Conservation (phyloP, 164 flowering plant genomes). For the Paratinospora sagittata region DNA sequence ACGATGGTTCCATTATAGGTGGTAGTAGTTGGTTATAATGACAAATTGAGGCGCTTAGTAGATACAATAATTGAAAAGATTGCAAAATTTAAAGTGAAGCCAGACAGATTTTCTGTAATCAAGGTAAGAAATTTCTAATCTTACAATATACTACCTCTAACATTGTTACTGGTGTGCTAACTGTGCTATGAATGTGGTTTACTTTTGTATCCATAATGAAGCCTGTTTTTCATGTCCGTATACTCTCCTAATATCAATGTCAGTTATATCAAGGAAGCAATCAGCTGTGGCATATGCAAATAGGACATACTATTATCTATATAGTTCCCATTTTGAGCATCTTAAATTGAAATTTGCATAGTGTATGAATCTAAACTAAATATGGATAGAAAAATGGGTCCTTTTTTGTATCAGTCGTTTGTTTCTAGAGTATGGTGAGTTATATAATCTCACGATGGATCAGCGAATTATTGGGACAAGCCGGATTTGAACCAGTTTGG, state of each 20-base stretch:
- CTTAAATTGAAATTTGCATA: no score
- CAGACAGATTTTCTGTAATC: slow-evolving; percentile 80
- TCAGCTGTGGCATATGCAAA: no score
- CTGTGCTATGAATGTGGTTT: not conserved
- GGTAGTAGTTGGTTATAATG: slow-evolving; percentile 73
- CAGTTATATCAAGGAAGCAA: not conserved
- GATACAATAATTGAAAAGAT: slow-evolving; percentile 64
- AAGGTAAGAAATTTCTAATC: slow-evolving; percentile 36
- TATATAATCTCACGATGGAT: no score
- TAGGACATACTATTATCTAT: no score
- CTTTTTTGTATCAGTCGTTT: no score
- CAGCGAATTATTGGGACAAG: no score
- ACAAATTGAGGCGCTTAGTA: slow-evolving; percentile 74
- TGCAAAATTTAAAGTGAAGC: slow-evolving; percentile 68
- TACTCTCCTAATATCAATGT: not conserved
- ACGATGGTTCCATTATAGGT: slow-evolving; percentile 32
- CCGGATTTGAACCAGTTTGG: no score
- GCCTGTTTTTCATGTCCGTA: not conserved
- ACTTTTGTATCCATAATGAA: not conserved
- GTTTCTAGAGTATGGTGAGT: no score
- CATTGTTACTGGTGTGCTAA: not conserved
- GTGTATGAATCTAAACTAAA: no score
- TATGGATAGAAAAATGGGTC: no score
- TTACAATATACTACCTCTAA: not conserved
- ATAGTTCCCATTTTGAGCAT: no score